Percentiles rank a stretch among this genome's conserved stretches.
Conservation (phyloP, 352 stramenopile species). For the Phytophthora pseudosyringae region DNA sequence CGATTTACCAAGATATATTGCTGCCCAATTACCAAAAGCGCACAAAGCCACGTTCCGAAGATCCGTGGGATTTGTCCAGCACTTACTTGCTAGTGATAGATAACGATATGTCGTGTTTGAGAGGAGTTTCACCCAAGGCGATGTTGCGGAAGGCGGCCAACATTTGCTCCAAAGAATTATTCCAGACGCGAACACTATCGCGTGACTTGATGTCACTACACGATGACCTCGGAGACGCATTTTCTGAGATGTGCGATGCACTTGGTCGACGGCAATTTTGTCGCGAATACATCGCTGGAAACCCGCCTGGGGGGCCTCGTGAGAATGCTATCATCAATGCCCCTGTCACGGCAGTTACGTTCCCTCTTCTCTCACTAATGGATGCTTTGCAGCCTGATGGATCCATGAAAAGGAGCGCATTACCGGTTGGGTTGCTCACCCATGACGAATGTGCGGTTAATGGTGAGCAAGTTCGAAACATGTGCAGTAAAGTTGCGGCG, state of each 20-base stretch:
- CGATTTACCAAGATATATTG: constrained; percentile 19
- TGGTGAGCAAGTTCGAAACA: background rate
- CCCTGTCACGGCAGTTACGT: constrained; percentile 19
- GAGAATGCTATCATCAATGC: constrained; percentile 24
- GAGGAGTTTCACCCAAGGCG: constrained; percentile 20
- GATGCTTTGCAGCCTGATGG: constrained; percentile 39
- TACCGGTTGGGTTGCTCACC: constrained; percentile 1
- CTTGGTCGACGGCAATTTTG: constrained; percentile 24
- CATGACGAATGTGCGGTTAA: background rate
- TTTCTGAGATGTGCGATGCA: constrained; percentile 37
- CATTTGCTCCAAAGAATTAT: constrained; percentile 33
- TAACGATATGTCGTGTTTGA: constrained; percentile 29
- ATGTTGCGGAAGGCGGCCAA: constrained; percentile 26
- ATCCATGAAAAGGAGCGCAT: constrained; percentile 13
- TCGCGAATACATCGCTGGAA: constrained; percentile 25
- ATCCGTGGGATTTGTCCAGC: constrained; percentile 27
- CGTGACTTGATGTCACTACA: constrained; percentile 41
- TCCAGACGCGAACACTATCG: constrained; percentile 39
- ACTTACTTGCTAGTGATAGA: constrained; percentile 28
- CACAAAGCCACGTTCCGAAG: constrained; percentile 23
- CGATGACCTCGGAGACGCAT: constrained; percentile 38
- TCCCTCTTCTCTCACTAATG: constrained; percentile 36
- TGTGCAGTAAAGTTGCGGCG: constrained; percentile 15
- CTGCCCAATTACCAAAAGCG: constrained; percentile 13
- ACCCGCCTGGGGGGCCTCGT: constrained; percentile 7